phyloP scores from a whole-genome alignment of 2,329 filamentous ascomycete genomes.

The Penicillium psychrosexuale region DNA sequence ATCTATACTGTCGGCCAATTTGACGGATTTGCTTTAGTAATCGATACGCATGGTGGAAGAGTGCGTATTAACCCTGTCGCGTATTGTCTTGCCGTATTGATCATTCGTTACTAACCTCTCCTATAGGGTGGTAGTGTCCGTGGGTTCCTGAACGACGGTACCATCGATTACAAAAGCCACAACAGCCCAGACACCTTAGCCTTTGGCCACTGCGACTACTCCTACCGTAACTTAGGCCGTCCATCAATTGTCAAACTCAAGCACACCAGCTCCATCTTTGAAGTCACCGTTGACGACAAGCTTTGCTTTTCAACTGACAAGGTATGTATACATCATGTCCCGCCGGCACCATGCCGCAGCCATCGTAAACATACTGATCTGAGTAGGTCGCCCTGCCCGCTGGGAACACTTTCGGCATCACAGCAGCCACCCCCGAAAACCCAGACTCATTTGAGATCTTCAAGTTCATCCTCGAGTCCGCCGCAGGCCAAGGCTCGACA shows the following conservation, averaged over 20 bases:
- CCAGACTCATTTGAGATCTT: conserved; percentile 94
- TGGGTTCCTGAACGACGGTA: conserved; percentile 91
- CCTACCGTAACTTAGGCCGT: conserved; percentile 86
- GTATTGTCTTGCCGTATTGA: neutral
- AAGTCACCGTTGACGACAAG: conserved; percentile 74
- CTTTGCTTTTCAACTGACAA: conserved; percentile 79
- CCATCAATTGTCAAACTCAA: conserved; percentile 78
- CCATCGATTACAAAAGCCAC: conserved; percentile 71
- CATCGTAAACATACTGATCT: conserved; percentile 2
- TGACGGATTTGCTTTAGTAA: conserved; percentile 81
- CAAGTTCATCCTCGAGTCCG: conserved; percentile 71
- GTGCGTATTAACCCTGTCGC: conserved; percentile 31
- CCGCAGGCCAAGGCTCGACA: conserved; percentile 19
- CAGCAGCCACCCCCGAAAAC: conserved; percentile 82
- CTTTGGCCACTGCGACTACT: conserved; percentile 88
- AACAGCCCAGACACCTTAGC: conserved; percentile 77
- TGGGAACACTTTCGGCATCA: conserved; percentile 82
- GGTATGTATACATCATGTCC: conserved; percentile 31
- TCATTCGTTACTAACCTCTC: neutral
- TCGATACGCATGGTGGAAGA: conserved; percentile 77
- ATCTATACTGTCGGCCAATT: conserved; percentile 83
- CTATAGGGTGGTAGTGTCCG: conserved; percentile 70
- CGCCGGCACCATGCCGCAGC: neutral
- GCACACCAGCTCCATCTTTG: conserved; percentile 61
- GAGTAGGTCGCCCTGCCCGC: conserved; percentile 66